Evolutionary conservation across 257 asterid genomes (phyloP), one percentile per base, ranked within the genome.

Genomic region (Solanum microdontum): DNA sequence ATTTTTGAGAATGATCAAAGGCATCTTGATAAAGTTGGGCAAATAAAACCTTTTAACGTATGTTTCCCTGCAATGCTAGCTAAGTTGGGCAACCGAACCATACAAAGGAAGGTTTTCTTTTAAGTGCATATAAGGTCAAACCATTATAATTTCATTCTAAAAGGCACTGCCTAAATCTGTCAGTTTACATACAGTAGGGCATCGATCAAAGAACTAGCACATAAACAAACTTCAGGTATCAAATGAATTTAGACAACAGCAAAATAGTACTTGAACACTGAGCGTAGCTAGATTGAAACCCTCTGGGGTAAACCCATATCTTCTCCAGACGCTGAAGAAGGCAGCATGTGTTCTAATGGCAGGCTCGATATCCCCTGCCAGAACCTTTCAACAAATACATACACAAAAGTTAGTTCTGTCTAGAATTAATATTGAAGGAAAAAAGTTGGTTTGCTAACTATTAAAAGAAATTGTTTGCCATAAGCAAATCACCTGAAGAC

Each of bases 361-460:
- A 39, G 99, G 99, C 85, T 95, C 98, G 85, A 95, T 91, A 91
- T 97, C 99, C 89, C 99, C 99, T 87, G 99, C 99, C 90, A 97
- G 94, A 92, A 95, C 99, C 99, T 96, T 92, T 88, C 90, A 91
- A 84, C 84, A 87, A 86, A 80, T 87, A 87, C 88, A 90, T 87
- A 88, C 88, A 90, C 37, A 64, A 86, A 88, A 80, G 88, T 79
- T 89, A 70, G 88, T n/a, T 12, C 58, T 55, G 45, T 90, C 55
- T 70, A 70, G n/a, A 77, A 84, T 33, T 43, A 86, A 79, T 58
- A 87, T 89, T 83, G 13, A n/a, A 30, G 24, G 23, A 26, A 86
- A 86, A 12, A 23, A 8, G 14, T 37, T 28, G 30, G 80, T 28
- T 51, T 8, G 33, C 55, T 37, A 84, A 84, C 9, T 12, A 37